phyloP scores from a whole-genome alignment of 2,329 filamentous ascomycete species.

The Monilinia polystroma region DNA sequence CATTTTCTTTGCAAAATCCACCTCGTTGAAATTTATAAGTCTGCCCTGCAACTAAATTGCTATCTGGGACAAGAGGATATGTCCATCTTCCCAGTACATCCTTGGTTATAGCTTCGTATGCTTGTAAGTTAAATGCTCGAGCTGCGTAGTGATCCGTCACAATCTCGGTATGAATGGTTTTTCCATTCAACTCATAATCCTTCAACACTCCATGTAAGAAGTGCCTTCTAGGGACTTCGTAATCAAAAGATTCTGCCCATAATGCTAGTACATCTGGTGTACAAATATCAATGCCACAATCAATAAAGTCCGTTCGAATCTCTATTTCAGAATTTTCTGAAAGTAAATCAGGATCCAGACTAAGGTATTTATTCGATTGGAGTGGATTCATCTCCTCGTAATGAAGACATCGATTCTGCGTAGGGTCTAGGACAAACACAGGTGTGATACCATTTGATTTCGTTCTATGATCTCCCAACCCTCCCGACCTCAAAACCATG shows the following conservation, averaged over 20 bases:
- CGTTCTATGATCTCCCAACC: conserved; percentile 67
- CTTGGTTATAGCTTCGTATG: conserved; percentile 84
- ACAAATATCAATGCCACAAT: conserved; percentile 95
- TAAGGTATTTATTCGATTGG: conserved; percentile 62
- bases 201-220: conserved; percentile 92
- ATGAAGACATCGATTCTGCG: conserved; percentile 78
- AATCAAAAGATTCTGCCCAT: conserved; percentile 98
- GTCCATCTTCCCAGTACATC: conserved; percentile 87
- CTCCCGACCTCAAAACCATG: conserved; percentile 80
- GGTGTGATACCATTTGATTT: conserved; percentile 74
- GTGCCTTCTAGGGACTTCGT: conserved; percentile 82
- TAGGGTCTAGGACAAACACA: conserved; percentile 82
- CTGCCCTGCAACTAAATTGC: conserved; percentile 76
- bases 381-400: conserved; percentile 86
- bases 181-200: conserved; percentile 94
- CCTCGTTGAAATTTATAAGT: conserved; percentile 70
- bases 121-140: conserved; percentile 78
- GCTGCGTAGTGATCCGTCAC: conserved; percentile 81
- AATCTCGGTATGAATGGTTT: conserved; percentile 92
- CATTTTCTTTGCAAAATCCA: conserved; percentile 74
- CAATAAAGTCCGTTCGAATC: conserved; percentile 82
- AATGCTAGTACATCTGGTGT: conserved; percentile 91
- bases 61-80: conserved; percentile 85
- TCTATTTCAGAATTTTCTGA: conserved; percentile 73
- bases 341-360: conserved; percentile 77